Percentiles rank a stretch among this genome's conserved stretches.
These are phyloP conservation scores for Backusella psychrophila DNA, from an alignment of 192 early-diverging fungal genomes.

Conservation along the genomic window DNA sequence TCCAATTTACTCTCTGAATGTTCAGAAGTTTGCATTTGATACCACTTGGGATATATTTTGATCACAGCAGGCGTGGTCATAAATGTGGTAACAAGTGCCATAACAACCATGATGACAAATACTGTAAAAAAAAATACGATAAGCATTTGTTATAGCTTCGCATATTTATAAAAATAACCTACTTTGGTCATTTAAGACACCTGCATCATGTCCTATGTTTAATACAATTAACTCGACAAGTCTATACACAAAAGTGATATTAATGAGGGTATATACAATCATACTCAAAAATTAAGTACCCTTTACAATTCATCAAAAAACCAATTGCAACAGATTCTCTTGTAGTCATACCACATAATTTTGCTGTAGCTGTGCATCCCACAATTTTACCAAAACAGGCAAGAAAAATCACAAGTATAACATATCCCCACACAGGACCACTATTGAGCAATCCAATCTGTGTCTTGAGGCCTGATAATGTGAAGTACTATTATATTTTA, in stretches of 20 bases:
- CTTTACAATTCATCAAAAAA: constrained; percentile 93
- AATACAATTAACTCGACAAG: constrained; percentile 95
- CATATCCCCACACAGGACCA: constrained; percentile 69
- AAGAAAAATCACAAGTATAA: constrained; percentile 71
- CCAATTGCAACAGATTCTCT: constrained; percentile 85
- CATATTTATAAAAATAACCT: not conserved
- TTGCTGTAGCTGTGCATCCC: constrained; percentile 71
- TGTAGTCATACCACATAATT: constrained; percentile 66
- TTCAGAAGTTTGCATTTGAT: constrained; percentile 42
- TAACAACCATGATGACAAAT: constrained; percentile 51
- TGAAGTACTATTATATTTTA: constrained; percentile 66
- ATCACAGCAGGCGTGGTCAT: constrained; percentile 78
- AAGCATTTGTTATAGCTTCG: not conserved
- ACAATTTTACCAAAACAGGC: constrained; percentile 85
- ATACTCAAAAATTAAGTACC: constrained; percentile 29
- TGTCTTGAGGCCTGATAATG: constrained; percentile 89
- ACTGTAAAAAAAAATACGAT: constrained; percentile 8
- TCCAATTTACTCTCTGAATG: not conserved
- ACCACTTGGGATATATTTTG: constrained; percentile 70
- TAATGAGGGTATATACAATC: not conserved
- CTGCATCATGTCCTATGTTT: constrained; percentile 85
- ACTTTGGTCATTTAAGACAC: constrained; percentile 68
- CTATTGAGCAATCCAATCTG: constrained; percentile 73
- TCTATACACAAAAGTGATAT: constrained; percentile 26
- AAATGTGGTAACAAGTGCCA: constrained; percentile 70